These are phyloP conservation scores for Termitomyces sp. DNA, from an alignment of 768 basidiomycete genomes.

Conservation along the genomic window DNA sequence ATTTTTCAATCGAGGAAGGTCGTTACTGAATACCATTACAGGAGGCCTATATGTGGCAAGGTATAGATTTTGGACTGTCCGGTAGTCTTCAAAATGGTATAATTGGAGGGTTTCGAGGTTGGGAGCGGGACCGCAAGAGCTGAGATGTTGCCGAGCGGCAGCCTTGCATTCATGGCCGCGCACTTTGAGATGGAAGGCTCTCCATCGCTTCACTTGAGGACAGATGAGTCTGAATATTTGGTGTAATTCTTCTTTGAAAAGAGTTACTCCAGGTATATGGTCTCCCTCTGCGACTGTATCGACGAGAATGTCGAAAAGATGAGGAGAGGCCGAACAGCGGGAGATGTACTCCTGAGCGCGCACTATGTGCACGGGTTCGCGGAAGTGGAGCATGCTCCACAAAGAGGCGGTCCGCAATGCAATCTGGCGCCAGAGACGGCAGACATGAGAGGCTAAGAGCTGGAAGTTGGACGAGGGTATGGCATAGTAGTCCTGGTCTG, in stretches of 20 bases:
- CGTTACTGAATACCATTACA: slow-evolving; percentile 52
- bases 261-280: slow-evolving; percentile 45
- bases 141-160: slow-evolving; percentile 46
- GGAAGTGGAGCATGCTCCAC: slow-evolving; percentile 56
- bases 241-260: slow-evolving; percentile 49
- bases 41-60: slow-evolving; percentile 56
- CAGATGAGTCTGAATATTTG: slow-evolving; percentile 40
- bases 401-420: slow-evolving; percentile 47
- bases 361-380: slow-evolving; percentile 43
- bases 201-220: slow-evolving; percentile 50
- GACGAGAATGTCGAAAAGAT: slow-evolving; percentile 50
- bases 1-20: slow-evolving; percentile 47
- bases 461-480: slow-evolving; percentile 46
- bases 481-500: slow-evolving; percentile 38
- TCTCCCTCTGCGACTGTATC: slow-evolving; percentile 50
- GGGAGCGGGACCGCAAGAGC: slow-evolving; percentile 50
- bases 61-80: slow-evolving; percentile 45
- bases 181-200: slow-evolving; percentile 57
- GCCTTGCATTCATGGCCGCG: slow-evolving; percentile 58
- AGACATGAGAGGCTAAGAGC: slow-evolving; percentile 56
- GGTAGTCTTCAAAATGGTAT: slow-evolving; percentile 62
- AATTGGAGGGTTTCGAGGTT: slow-evolving; percentile 56
- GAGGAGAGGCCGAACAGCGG: slow-evolving; percentile 22
- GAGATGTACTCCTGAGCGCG: slow-evolving; percentile 45
- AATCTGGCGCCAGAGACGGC: slow-evolving; percentile 51